A percentile compares a stretch with the other conserved stretches of the same genome.
These are phyloP conservation scores for Nakazawaea pomicola DNA, from an alignment of 805 yeast species.

Conservation along the genomic window DNA sequence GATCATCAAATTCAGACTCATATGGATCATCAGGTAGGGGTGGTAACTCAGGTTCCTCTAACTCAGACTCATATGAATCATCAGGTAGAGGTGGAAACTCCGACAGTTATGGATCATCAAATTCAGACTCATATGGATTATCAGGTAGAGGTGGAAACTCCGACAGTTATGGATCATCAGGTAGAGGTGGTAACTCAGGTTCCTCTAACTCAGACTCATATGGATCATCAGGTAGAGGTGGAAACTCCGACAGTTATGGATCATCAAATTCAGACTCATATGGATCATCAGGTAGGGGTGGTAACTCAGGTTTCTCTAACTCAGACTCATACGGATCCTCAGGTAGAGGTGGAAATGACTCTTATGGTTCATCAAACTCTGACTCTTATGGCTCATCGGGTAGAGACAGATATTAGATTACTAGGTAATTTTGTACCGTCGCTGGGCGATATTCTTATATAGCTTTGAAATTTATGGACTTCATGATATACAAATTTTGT, in stretches of 20 bases:
- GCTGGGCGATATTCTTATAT: no score
- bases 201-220: slow-evolving; percentile 5
- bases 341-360: slow-evolving; percentile 18
- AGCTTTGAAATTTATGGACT: no score
- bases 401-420: slow-evolving; percentile 19
- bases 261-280: slow-evolving; percentile 15
- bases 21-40: slow-evolving; percentile 25
- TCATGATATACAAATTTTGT: no score
- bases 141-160: no score
- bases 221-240: slow-evolving; percentile 15
- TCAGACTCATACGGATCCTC: slow-evolving; percentile 24
- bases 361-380: slow-evolving; percentile 12
- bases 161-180: slow-evolving; percentile 23
- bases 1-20: slow-evolving; percentile 23
- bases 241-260: slow-evolving; percentile 21
- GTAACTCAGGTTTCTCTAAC: no score
- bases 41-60: not conserved
- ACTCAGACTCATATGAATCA: slow-evolving; percentile 9
- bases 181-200: slow-evolving; percentile 4
- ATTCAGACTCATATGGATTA: slow-evolving; percentile 16
- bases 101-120: slow-evolving; percentile 21
- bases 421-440: no score
- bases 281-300: slow-evolving; percentile 19
- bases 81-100: slow-evolving; percentile 17
- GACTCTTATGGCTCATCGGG: slow-evolving; percentile 22